Evolutionary conservation across 495 filamentous ascomycete species (phyloP), one percentile per base, ranked within the genome.

Genomic region (Gamarada debralockiae): DNA sequence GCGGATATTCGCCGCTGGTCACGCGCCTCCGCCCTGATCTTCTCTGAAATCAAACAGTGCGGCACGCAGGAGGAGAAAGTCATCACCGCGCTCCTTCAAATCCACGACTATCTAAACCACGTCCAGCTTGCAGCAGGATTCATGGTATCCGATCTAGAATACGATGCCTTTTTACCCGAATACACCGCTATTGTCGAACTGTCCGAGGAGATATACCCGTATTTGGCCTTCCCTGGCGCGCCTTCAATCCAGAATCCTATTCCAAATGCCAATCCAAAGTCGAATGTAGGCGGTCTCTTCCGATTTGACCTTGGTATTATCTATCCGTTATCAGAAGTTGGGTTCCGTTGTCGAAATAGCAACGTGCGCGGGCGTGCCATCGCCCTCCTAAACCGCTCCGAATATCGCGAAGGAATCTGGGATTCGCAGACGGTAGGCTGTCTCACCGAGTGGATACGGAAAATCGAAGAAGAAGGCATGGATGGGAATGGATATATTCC

Each of bases 261-360:
- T n/a, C n/a, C n/a, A n/a, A n/a, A n/a, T n/a, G n/a, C n/a, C n/a
- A n/a, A n/a, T n/a, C n/a, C n/a, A n/a, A n/a, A n/a, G n/a, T n/a
- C n/a, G n/a, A n/a, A n/a, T n/a, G n/a, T n/a, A 27, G 34, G 25
- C 15, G 23, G 57, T 3, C 33, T 27, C 8, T 68, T 70, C 52
- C 46, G 48, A 18, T 44, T 70, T 21, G 64, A 68, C 25, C 41
- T 69, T n/a, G 65, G 67, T 14, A 63, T 73, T 39, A 61, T 74
- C n/a, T 46, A 39, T 7, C 58, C 67, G 0, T 47, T 73, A 1
- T n/a, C n/a, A n/a, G n/a, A n/a, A n/a, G n/a, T n/a, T n/a, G n/a
- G n/a, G n/a, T n/a, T n/a, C n/a, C n/a, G n/a, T n/a, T n/a, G n/a
- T n/a, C n/a, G n/a, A n/a, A n/a, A n/a, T n/a, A n/a, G n/a, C n/a